Evolutionary conservation across 1,284 basidiomycete species (phyloP).

Genomic region (Leccinum variabile): DNA sequence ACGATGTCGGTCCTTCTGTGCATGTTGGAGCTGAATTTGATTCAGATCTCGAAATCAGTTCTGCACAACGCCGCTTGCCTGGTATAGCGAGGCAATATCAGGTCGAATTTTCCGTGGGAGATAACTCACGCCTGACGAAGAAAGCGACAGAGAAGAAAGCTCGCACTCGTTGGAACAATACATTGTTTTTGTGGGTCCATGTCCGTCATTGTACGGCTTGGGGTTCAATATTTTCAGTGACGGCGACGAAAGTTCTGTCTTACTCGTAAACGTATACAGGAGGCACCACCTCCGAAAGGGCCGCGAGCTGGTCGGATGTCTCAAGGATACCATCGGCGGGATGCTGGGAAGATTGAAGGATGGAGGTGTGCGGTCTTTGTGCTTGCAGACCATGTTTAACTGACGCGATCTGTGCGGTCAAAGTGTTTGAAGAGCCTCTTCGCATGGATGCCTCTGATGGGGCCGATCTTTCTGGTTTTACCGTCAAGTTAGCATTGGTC

Average conservation of each 20-base stretch:
- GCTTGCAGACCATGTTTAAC: neutral
- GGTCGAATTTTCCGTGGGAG: neutral
- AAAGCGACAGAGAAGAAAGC: neutral
- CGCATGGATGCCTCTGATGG: neutral
- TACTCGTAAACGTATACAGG: neutral
- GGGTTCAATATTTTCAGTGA: neutral
- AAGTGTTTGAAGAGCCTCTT: neutral
- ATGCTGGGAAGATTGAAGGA: neutral
- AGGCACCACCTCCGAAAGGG: neutral
- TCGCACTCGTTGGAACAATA: neutral
- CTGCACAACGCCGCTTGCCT: too few species aligned
- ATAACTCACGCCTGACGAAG: neutral
- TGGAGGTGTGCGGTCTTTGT: neutral
- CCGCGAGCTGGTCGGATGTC: neutral
- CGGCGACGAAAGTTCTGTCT: neutral
- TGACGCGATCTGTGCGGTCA: neutral
- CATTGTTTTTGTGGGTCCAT: neutral
- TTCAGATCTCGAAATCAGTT: neutral
- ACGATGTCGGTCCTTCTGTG: neutral
- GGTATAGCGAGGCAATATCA: neutral
- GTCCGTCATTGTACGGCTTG: neutral
- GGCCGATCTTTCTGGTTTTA: neutral
- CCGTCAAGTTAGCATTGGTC: neutral
- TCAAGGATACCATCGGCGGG: neutral
- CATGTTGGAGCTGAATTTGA: neutral